Base-by-base conservation (phyloP, 169 alveolate genomes). In the Plasmodium chabaudi region DNA sequence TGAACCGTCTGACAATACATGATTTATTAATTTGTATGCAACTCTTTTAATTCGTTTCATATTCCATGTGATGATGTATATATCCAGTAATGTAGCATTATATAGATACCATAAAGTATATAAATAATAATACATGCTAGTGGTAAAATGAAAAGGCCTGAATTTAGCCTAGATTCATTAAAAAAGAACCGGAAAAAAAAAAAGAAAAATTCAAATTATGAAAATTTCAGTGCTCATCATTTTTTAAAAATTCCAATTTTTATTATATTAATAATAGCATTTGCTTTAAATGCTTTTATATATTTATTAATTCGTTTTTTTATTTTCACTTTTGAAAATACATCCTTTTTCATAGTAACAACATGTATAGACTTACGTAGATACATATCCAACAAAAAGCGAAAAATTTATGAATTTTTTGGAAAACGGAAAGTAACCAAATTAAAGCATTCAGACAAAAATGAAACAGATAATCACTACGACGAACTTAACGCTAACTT, bases 101-200 rank as follows among this genome's bases (percentile, higher is more conserved):
- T 27, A 27, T 27, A 34, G 4, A 34, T 34, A 34, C 5, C 42
- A 34, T 34, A 34, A 34, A 34, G 7, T 3, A 34, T 34, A 34
- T 34, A 34, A 34, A 34, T 34, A 34, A 34, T 34, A 34, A 15
- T 51, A 51, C 59, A 51, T 51, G 59, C 1, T 13, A 3, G 6
- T 51, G 59, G 3, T 51, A 51, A 51, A 51, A 84, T 84, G 91
- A 84, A 84, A 70, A 84, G 87, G 23, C 91, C 91, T 5, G 91
- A 84, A 59, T 84, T 84, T 61, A 69, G 91, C 34, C 47, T 84
- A 84, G 91, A 84, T 23, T 84, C 91, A 7, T 72, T 84, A 25
- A 84, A 69, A 42, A 84, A 57, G 34, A 39, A 77, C 15, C 25
- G 56, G 23, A 70, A 56, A 53, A 84, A 84, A 59, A 84, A 61